These are phyloP conservation scores for Lentinula aciculospora DNA, from an alignment of 768 basidiomycete genomes.

Conservation along the genomic window DNA sequence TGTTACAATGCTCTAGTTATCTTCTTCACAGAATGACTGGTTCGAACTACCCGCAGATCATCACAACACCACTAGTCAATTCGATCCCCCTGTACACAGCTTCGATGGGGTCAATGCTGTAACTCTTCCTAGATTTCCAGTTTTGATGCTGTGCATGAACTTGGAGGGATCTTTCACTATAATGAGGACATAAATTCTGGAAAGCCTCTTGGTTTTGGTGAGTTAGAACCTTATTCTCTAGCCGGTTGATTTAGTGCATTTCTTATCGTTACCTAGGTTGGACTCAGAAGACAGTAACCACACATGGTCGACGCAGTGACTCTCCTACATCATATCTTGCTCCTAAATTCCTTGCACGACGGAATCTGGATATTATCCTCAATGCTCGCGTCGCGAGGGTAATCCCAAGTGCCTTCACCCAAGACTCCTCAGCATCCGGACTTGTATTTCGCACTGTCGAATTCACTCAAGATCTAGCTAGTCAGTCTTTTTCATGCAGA, in stretches of 20 bases:
- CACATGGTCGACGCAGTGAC: slow-evolving; percentile 15
- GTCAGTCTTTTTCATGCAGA: background rate
- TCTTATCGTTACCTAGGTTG: slow-evolving; percentile 15
- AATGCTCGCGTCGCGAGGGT: background rate
- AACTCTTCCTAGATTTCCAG: slow-evolving; percentile 27
- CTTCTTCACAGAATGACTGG: slow-evolving; percentile 27
- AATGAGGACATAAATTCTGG: slow-evolving; percentile 31
- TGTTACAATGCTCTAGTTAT: background rate
- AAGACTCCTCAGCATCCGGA: background rate
- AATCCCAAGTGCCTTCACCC: background rate
- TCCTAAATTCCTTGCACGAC: background rate
- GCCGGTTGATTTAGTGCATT: background rate
- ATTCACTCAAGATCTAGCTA: background rate
- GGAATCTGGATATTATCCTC: slow-evolving; percentile 3
- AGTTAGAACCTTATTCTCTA: background rate
- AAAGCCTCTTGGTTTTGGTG: slow-evolving; percentile 26
- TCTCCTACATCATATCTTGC: slow-evolving; percentile 22
- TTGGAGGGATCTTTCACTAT: slow-evolving; percentile 26
- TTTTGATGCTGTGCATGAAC: slow-evolving; percentile 23
- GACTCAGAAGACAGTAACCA: slow-evolving; percentile 16
- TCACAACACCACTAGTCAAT: slow-evolving; percentile 31
- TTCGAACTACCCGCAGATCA: slow-evolving; percentile 28
- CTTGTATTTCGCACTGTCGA: slow-evolving; percentile 2
- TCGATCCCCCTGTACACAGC: slow-evolving; percentile 30
- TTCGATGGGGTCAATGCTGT: slow-evolving; percentile 24